phyloP scores from a whole-genome alignment of 306 rosid species.

The Notholithocarpus densiflorus region DNA sequence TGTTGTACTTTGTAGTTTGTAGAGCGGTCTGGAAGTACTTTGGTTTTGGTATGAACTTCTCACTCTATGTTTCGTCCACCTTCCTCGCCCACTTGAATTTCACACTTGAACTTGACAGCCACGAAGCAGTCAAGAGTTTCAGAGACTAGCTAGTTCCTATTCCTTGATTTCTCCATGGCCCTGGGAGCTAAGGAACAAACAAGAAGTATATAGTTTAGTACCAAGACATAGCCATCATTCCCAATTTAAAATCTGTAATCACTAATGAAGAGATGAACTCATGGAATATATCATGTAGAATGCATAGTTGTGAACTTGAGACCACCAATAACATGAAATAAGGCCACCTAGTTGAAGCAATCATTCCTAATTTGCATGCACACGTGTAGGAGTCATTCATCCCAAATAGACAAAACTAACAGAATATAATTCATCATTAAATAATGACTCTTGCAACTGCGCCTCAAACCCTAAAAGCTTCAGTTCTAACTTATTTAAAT shows the following conservation, averaged over 20 bases:
- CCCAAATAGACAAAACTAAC: neutral
- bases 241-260: neutral
- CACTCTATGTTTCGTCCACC: slow-evolving; percentile 4
- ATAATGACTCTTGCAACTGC: neutral
- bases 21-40: no score
- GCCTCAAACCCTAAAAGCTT: neutral
- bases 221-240: neutral
- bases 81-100: slow-evolving; percentile 16
- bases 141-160: slow-evolving; percentile 43
- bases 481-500: neutral
- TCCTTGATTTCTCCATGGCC: slow-evolving; percentile 81
- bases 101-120: slow-evolving; percentile 24
- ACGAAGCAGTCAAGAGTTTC: slow-evolving; percentile 30
- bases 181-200: slow-evolving; percentile 68
- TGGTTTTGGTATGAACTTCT: no score
- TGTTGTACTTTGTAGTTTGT: no score
- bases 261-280: neutral
- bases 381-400: neutral
- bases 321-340: neutral
- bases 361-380: neutral
- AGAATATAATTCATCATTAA: neutral
- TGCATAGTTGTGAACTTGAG: slow-evolving; percentile 13
- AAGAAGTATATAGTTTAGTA: slow-evolving; percentile 5
- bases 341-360: neutral
- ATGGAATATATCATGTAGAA: neutral